These are phyloP conservation scores for Phytophthora citricola DNA, from an alignment of 352 stramenopile genomes.

Conservation along the genomic window DNA sequence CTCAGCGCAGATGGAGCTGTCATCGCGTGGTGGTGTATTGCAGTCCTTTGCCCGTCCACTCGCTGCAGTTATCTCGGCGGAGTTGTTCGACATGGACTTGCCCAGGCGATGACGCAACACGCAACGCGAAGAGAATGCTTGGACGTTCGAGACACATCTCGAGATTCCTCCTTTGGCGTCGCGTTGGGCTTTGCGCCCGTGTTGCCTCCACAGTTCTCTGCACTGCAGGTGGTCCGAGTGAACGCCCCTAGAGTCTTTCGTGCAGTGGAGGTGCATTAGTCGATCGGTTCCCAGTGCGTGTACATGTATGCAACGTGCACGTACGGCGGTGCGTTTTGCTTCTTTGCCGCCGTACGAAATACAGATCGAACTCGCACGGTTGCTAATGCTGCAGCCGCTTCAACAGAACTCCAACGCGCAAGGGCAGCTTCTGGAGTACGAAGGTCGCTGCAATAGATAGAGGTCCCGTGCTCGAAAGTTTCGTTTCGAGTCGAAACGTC, in stretches of 20 bases:
- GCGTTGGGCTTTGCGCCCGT: conserved; percentile 11
- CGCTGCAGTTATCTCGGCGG: conserved; percentile 24
- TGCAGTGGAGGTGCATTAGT: conserved; percentile 28
- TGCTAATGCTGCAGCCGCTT: conserved; percentile 33
- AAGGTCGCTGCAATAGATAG: no score
- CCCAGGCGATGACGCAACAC: conserved; percentile 20
- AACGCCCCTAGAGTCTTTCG: conserved; percentile 10
- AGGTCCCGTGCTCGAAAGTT: background rate
- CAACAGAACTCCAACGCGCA: conserved; percentile 12
- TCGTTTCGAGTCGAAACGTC: background rate
- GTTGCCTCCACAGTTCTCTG: conserved; percentile 17
- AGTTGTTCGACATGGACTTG: conserved; percentile 23
- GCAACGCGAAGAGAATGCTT: conserved; percentile 30
- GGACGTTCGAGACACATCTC: conserved; percentile 11
- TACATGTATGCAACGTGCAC: no score
- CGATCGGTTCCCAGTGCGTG: background rate
- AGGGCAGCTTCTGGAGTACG: no score
- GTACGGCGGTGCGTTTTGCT: conserved; percentile 6
- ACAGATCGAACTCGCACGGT: background rate
- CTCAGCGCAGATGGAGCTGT: conserved; percentile 23
- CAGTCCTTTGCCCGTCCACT: conserved; percentile 27
- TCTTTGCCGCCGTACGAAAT: background rate
- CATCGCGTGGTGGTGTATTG: conserved; percentile 33
- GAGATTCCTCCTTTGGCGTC: conserved; percentile 1
- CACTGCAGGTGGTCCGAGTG: conserved; percentile 16